Conservation (phyloP, 2,329 filamentous ascomycete genomes). For the Geoglossum cookeanum region DNA sequence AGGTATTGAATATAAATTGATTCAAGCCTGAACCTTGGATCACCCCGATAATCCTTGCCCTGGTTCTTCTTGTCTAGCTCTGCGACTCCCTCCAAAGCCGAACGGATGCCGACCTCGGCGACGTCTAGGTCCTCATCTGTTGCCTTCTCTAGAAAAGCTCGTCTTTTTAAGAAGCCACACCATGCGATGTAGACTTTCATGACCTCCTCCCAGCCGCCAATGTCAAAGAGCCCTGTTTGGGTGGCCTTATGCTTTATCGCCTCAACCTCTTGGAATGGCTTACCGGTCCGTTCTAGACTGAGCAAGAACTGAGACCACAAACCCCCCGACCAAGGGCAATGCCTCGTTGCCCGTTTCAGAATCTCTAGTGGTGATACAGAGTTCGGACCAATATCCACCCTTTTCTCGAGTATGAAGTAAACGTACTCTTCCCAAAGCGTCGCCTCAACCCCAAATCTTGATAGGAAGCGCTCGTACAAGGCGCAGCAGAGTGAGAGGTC, state of each 20-base stretch:
- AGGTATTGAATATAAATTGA: constrained; percentile 84
- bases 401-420: constrained; percentile 44
- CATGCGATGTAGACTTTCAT: constrained; percentile 84
- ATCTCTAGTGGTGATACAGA: constrained; percentile 42
- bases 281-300: constrained; percentile 58
- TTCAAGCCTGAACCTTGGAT: constrained; percentile 74
- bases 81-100: constrained; percentile 69
- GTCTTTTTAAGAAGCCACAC: constrained; percentile 83
- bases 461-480: constrained; percentile 63
- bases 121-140: constrained; percentile 72
- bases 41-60: constrained; percentile 60
- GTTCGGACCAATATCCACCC: constrained; percentile 28
- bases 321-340: constrained; percentile 82
- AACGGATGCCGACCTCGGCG: constrained; percentile 73
- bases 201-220: constrained; percentile 69
- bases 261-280: constrained; percentile 64
- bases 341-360: constrained; percentile 62
- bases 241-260: constrained; percentile 85
- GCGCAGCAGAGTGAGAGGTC: constrained; percentile 35
- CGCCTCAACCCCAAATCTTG: constrained; percentile 52
- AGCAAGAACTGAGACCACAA: constrained; percentile 85
- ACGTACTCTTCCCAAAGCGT: constrained; percentile 69
- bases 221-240: constrained; percentile 64
- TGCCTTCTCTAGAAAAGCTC: constrained; percentile 54
- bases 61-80: constrained; percentile 60